Conservation (phyloP, 1,139 yeast species). For the Lodderomyces jiufengensis region DNA sequence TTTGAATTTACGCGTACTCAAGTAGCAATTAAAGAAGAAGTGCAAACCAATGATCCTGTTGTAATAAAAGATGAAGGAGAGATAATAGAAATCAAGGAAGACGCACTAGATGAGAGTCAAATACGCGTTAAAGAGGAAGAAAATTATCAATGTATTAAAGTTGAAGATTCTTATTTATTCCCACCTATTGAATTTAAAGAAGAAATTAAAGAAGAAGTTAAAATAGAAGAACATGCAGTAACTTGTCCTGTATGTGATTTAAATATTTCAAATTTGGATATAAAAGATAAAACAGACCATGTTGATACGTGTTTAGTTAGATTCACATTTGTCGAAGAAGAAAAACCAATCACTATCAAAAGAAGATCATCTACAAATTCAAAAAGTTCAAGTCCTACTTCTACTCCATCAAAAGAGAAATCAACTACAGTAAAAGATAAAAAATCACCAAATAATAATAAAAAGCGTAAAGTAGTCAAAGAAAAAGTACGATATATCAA, state of each 20-base stretch:
- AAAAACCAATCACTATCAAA: neutral
- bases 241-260: constrained; percentile 21
- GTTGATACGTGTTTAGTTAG: constrained; percentile 50
- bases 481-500: constrained; percentile 17
- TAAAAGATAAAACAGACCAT: constrained; percentile 50
- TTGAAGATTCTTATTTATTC: too few species aligned
- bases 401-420: constrained; percentile 5
- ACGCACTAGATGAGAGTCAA: neutral
- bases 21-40: neutral
- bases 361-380: too few species aligned
- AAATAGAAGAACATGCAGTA: neutral
- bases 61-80: neutral
- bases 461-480: constrained; percentile 17
- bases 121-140: neutral
- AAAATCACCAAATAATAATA: constrained; percentile 6
- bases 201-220: neutral
- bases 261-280: constrained; percentile 10
- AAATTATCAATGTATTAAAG: neutral
- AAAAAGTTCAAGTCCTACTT: too few species aligned
- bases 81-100: neutral
- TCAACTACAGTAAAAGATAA: constrained; percentile 1
- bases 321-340: constrained; percentile 12
- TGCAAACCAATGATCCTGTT: neutral
- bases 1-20: constrained; percentile 11
- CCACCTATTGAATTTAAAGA: neutral